phyloP scores from a whole-genome alignment of 495 filamentous ascomycete genomes.

The Penicillium roqueforti region DNA sequence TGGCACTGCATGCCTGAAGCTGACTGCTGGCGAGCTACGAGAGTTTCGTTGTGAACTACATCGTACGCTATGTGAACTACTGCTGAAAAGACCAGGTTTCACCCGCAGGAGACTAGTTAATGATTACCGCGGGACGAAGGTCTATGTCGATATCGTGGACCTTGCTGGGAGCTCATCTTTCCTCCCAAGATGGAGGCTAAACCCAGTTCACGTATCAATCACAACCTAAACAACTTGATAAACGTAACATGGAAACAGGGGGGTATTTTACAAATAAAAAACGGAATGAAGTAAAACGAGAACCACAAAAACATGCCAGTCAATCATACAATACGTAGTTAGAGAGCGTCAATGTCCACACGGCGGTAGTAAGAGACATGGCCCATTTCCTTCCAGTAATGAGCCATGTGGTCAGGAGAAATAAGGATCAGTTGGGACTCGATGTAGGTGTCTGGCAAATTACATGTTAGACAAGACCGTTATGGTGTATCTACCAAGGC shows the following conservation, averaged over 20 bases:
- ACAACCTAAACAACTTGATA: not conserved
- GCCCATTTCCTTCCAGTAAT: slow-evolving; percentile 75
- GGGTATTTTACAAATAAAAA: slow-evolving; percentile 10
- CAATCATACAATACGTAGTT: slow-evolving; percentile 35
- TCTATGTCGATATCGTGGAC: too few species aligned
- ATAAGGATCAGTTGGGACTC: slow-evolving; percentile 72
- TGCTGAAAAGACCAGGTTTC: too few species aligned
- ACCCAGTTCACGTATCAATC: not conserved
- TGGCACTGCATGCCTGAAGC: not conserved
- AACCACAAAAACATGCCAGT: not conserved
- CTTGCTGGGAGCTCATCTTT: too few species aligned
- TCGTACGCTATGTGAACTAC: not conserved
- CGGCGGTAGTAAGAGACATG: slow-evolving; percentile 78
- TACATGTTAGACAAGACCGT: not conserved
- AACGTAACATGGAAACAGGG: not conserved
- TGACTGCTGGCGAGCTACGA: not conserved
- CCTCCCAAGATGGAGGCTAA: not conserved
- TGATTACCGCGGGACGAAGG: not conserved
- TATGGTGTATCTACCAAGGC: too few species aligned
- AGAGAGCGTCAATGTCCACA: slow-evolving; percentile 65
- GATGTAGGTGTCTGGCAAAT: slow-evolving; percentile 61
- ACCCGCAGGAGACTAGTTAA: not conserved
- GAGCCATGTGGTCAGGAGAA: slow-evolving; percentile 69
- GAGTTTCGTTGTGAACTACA: not conserved
- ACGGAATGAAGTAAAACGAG: not conserved